phyloP scores from a whole-genome alignment of 2,329 filamentous ascomycete species.

The Aspergillus brunneoviolaceus region DNA sequence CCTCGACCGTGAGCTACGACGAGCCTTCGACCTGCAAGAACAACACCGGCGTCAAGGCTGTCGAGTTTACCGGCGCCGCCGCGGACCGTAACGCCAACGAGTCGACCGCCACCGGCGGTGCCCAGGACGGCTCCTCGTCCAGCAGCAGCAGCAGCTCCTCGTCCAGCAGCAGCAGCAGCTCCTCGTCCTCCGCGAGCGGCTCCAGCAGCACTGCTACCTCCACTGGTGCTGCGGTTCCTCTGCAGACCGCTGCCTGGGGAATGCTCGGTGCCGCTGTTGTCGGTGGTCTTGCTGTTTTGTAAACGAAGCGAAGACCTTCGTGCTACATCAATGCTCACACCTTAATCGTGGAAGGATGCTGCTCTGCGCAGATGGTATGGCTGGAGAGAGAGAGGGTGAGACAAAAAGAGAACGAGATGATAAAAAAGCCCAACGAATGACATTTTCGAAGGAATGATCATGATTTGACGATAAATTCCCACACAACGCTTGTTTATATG shows the following conservation, averaged over 20 bases:
- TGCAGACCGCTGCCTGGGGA: slow-evolving; percentile 40
- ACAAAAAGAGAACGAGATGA: background rate
- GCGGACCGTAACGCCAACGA: slow-evolving; percentile 47
- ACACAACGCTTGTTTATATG: background rate
- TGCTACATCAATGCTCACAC: too few relatives aligned
- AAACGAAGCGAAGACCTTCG: background rate
- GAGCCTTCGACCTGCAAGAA: slow-evolving; percentile 57
- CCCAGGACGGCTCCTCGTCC: slow-evolving; percentile 29
- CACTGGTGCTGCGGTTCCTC: slow-evolving; percentile 28
- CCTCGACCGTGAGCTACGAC: slow-evolving; percentile 48
- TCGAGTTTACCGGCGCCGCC: slow-evolving; percentile 40
- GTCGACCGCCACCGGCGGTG: slow-evolving; percentile 34
- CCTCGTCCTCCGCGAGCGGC: slow-evolving; percentile 11
- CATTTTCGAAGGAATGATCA: background rate
- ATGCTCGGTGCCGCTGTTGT: slow-evolving; percentile 35
- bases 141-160: slow-evolving; percentile 13
- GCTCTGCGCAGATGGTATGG: background rate
- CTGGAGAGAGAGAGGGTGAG: background rate
- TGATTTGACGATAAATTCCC: background rate
- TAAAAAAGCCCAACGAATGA: background rate
- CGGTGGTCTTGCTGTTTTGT: slow-evolving; percentile 35
- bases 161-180: slow-evolving; percentile 8
- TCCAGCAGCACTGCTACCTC: slow-evolving; percentile 20
- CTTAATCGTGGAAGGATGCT: background rate
- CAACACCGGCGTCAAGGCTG: slow-evolving; percentile 55